Conservation (phyloP, 1,284 basidiomycete species). For the Microbotryum violaceum region DNA sequence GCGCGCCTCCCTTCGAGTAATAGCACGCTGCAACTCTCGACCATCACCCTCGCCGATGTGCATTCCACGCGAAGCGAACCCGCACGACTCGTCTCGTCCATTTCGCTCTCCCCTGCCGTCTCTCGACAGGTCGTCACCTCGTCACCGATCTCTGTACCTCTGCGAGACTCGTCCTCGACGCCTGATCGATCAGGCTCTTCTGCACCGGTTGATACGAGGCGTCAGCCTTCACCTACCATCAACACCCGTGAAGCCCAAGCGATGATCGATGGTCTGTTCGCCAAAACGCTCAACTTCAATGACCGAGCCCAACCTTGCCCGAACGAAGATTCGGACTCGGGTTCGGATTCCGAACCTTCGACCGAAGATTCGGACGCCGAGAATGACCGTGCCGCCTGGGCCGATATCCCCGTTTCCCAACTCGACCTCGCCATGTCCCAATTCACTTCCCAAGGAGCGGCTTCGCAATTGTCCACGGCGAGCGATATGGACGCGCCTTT, state of each 20-base stretch:
- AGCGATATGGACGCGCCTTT: slow-evolving; percentile 6
- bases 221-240: slow-evolving; percentile 63
- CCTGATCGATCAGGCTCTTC: not conserved
- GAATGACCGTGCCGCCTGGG: slow-evolving; percentile 2
- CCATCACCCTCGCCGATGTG: too few species aligned
- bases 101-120: too few species aligned
- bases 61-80: too few species aligned
- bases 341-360: slow-evolving; percentile 32
- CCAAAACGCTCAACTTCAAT: slow-evolving; percentile 28
- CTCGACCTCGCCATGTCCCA: not conserved
- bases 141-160: too few species aligned
- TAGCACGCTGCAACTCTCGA: too few species aligned
- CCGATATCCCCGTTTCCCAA: not conserved
- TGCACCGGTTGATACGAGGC: slow-evolving; percentile 9
- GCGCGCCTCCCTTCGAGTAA: too few species aligned
- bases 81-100: too few species aligned
- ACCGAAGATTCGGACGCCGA: slow-evolving; percentile 26
- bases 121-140: too few species aligned
- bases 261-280: slow-evolving; percentile 66
- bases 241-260: slow-evolving; percentile 86
- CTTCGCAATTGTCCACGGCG: too few species aligned
- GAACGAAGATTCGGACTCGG: slow-evolving; percentile 46
- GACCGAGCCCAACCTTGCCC: slow-evolving; percentile 16
- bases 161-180: too few species aligned
- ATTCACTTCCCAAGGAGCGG: not conserved